Evolutionary conservation across 805 yeast genomes (phyloP), one percentile per base, ranked within the genome.

Genomic region (Nakazawaea ishiwadae): DNA sequence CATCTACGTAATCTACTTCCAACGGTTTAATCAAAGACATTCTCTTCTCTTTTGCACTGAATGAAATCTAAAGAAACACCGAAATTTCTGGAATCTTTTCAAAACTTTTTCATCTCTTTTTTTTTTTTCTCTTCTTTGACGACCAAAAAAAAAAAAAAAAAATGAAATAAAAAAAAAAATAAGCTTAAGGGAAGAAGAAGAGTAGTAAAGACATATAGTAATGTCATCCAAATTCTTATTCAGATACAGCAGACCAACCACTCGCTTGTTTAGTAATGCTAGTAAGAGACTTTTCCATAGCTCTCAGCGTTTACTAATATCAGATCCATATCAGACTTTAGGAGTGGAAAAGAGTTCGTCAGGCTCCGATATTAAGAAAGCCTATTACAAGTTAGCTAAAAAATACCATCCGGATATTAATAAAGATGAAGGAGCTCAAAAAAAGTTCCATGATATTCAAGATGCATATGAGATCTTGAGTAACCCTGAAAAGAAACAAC

Each of bases 361-460:
- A 11, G 66, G 81, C 6, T 73, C 86, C n/a, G 95, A 89, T 16
- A 93, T 93, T 64, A 93, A 93, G 63, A 90, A 90, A 62, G 91
- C 96, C 2, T 93, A 93, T 66, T 89, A 89, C 60, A 83, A 88
- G 55, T 68, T 93, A 48, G 99, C 97, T 12, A 93, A 93, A 62
- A 77, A 91, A 60, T 89, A 70, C 62, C 99, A 93, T 62, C 99
- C 99, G 0, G 99, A 93, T 66, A 86, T 93, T 34, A 93, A 91
- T 62, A 93, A 91, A 62, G 96, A 86, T 48, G 75, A 77, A 19
- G 91, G 76, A 15, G 93, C 98, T 0, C 96, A 91, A 53, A 77
- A 79, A 56, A 80, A 80, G 60, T 93, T 93, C 66, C 98, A 93
- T 56, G 87, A 85, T 54, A 76, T 93, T 49, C 98, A 91, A 58